Evolutionary conservation across 2,329 filamentous ascomycete genomes (phyloP).

Genomic region (Microcyclosporella mali): DNA sequence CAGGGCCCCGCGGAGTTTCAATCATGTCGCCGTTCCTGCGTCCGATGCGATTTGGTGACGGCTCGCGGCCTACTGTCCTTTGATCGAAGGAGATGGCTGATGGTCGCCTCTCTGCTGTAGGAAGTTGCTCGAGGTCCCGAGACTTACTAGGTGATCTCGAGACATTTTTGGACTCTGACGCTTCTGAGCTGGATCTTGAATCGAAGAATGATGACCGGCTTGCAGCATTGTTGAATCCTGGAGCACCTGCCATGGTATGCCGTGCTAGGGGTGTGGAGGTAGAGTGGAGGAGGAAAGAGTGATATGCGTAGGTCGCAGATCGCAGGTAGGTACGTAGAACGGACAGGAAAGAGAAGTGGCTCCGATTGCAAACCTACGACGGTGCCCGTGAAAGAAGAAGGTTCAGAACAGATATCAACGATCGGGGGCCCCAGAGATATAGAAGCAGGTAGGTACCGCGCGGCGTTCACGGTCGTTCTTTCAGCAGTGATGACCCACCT

Average conservation of each 20-base stretch:
- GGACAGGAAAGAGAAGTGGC: not conserved
- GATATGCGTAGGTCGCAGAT: not conserved
- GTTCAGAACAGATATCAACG: not conserved
- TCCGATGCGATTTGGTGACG: conserved; percentile 2
- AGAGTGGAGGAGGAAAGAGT: not conserved
- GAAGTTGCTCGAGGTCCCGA: conserved; percentile 7
- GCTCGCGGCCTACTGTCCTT: conserved; percentile 1
- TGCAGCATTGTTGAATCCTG: not conserved
- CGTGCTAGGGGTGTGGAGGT: not conserved
- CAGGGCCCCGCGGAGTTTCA: conserved; percentile 14
- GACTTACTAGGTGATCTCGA: conserved; percentile 14
- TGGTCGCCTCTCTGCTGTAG: conserved; percentile 2
- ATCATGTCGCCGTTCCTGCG: conserved; percentile 6
- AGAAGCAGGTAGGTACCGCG: no score
- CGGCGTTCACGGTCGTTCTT: no score
- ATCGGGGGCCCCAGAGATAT: not conserved
- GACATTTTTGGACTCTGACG: conserved; percentile 10
- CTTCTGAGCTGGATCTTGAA: conserved; percentile 16
- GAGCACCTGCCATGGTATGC: conserved; percentile 10
- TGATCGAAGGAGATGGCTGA: conserved; percentile 13
- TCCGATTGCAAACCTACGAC: conserved; percentile 7
- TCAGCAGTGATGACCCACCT: no score
- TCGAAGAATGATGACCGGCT: conserved; percentile 12
- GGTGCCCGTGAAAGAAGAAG: no score
- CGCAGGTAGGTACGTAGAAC: not conserved